phyloP scores from a whole-genome alignment of 176 grass and related monocot species.

The Poa annua region DNA sequence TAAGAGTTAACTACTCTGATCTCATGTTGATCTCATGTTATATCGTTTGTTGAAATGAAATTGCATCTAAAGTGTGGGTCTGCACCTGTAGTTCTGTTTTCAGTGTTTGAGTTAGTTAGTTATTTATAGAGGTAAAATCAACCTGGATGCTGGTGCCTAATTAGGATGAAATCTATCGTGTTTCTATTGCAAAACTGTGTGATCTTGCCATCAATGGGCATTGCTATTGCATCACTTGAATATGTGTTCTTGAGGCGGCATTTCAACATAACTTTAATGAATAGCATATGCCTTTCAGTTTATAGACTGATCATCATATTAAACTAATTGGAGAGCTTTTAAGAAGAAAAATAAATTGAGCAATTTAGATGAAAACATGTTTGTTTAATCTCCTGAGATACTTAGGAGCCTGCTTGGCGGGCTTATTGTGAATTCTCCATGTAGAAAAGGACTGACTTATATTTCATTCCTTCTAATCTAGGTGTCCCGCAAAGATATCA shows the following conservation, averaged over 20 bases:
- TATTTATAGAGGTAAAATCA: neutral
- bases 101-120: neutral
- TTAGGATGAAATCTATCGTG: neutral
- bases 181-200: constrained; percentile 13
- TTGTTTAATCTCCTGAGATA: constrained; percentile 3
- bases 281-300: no score
- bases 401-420: no score
- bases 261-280: neutral
- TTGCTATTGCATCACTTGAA: neutral
- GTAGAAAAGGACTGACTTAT: no score
- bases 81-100: neutral
- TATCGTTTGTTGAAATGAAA: neutral
- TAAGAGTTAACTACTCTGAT: no score
- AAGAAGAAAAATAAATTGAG: neutral
- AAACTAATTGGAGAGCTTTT: neutral
- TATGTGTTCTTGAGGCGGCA: neutral
- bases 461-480: no score
- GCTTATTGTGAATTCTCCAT: no score
- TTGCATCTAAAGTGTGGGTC: neutral
- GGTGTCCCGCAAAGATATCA: no score
- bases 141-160: constrained; percentile 3
- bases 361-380: neutral
- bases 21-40: no score
- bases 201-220: neutral
- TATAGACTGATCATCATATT: neutral